These are phyloP conservation scores for Leccinum sublutescens DNA, from an alignment of 768 basidiomycete species.

Conservation along the genomic window DNA sequence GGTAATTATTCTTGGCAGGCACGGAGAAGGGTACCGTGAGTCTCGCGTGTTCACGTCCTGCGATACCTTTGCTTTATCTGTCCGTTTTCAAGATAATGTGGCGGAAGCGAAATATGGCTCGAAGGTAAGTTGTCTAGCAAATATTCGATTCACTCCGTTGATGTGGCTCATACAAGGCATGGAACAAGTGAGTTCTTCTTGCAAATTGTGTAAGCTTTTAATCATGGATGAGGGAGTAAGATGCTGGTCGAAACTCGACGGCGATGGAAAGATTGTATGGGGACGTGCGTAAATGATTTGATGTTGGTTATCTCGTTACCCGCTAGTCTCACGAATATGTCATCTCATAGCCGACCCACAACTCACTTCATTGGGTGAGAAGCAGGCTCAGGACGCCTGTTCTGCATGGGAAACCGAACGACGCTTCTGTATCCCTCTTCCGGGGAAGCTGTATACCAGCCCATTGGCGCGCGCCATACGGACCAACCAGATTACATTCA, in stretches of 20 bases:
- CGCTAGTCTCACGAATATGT: not conserved
- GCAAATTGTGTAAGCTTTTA: not conserved
- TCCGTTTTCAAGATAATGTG: constrained; percentile 55
- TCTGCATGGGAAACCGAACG: constrained; percentile 4
- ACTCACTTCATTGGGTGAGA: constrained; percentile 53
- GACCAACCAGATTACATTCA: constrained; percentile 11
- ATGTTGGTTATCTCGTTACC: not conserved
- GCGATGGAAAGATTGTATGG: constrained; percentile 62
- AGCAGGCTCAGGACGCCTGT: constrained; percentile 43
- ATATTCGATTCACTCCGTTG: not conserved
- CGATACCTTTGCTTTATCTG: not conserved
- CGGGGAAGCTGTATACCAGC: constrained; percentile 3
- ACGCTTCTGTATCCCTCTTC: not conserved
- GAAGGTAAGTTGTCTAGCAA: constrained; percentile 20
- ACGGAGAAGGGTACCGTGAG: constrained; percentile 45
- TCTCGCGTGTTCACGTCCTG: not conserved
- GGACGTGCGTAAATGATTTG: constrained; percentile 45
- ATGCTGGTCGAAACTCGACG: constrained; percentile 37
- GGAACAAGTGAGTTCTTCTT: constrained; percentile 3
- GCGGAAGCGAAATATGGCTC: constrained; percentile 64
- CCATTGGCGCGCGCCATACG: not conserved
- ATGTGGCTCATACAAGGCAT: not conserved
- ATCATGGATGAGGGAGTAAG: constrained; percentile 30
- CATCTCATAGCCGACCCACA: constrained; percentile 34
- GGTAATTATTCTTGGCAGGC: constrained; percentile 59